Conservation (phyloP, 2,329 filamentous ascomycete species). For the Curvularia sp. region DNA sequence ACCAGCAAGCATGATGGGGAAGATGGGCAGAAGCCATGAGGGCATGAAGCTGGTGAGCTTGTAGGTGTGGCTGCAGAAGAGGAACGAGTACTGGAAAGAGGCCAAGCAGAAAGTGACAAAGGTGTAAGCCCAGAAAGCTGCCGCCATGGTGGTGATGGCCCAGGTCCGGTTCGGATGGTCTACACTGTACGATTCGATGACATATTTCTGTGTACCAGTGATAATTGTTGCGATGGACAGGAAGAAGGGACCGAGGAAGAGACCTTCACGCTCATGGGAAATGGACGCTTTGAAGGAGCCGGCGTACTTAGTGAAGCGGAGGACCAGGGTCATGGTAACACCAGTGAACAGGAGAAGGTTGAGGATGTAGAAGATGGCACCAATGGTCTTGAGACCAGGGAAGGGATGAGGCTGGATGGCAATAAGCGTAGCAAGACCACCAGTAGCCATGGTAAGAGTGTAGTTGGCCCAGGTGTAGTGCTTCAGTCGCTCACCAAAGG, state of each 20-base stretch:
- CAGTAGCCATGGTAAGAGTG: slow-evolving; percentile 58
- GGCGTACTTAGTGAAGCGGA: slow-evolving; percentile 56
- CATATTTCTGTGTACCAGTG: slow-evolving; percentile 50
- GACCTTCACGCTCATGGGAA: slow-evolving; percentile 59
- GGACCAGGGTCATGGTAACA: slow-evolving; percentile 41
- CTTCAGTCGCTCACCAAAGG: slow-evolving; percentile 37
- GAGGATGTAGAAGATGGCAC: slow-evolving; percentile 59
- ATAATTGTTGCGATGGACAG: slow-evolving; percentile 53
- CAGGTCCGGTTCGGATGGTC: slow-evolving; percentile 52
- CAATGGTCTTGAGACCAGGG: slow-evolving; percentile 58
- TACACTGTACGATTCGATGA: slow-evolving; percentile 41
- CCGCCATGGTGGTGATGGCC: slow-evolving; percentile 50
- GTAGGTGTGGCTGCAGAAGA: slow-evolving; percentile 68
- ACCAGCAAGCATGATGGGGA: slow-evolving; percentile 75
- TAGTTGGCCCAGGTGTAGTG: slow-evolving; percentile 60
- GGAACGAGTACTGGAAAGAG: slow-evolving; percentile 64
- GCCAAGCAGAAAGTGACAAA: slow-evolving; percentile 51
- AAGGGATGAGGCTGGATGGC: slow-evolving; percentile 56
- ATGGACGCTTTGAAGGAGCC: slow-evolving; percentile 56
- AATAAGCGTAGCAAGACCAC: slow-evolving; percentile 55
- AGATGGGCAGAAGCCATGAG: slow-evolving; percentile 76
- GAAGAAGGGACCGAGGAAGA: slow-evolving; percentile 57
- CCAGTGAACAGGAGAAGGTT: slow-evolving; percentile 57
- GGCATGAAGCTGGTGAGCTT: slow-evolving; percentile 73
- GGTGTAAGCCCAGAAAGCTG: slow-evolving; percentile 56